These are phyloP conservation scores for Kokia cookei DNA, from an alignment of 441 rosid species.

Conservation along the genomic window DNA sequence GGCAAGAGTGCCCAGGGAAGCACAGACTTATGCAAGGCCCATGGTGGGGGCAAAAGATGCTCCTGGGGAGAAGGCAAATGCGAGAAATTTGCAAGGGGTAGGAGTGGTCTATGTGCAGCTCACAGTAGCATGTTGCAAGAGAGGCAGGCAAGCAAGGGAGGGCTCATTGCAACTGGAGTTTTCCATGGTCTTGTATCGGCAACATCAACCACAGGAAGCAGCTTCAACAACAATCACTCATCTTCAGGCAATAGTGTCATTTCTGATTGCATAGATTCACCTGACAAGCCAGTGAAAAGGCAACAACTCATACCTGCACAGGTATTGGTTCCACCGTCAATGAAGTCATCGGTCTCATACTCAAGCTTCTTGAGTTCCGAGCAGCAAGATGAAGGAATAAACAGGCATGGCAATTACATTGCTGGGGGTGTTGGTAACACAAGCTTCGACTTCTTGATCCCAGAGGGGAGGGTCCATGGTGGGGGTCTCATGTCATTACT, in stretches of 20 bases:
- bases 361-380: slow-evolving; percentile 22
- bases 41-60: slow-evolving; percentile 90
- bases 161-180: slow-evolving; percentile 70
- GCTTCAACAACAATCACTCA: slow-evolving; percentile 45
- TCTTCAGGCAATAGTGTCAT: slow-evolving; percentile 55
- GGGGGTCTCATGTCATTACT: slow-evolving; percentile 87
- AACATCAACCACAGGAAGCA: slow-evolving; percentile 31
- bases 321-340: slow-evolving; percentile 80
- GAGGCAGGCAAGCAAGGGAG: slow-evolving; percentile 34
- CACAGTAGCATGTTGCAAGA: slow-evolving; percentile 70
- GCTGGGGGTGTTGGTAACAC: slow-evolving; percentile 19
- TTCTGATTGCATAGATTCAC: slow-evolving; percentile 62
- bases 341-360: slow-evolving; percentile 58
- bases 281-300: slow-evolving; percentile 40
- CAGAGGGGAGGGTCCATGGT: slow-evolving; percentile 96
- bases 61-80: slow-evolving; percentile 77
- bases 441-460: slow-evolving; percentile 49
- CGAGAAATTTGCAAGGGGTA: slow-evolving; percentile 93
- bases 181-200: slow-evolving; percentile 80
- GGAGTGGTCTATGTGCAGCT: slow-evolving; percentile 90
- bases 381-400: slow-evolving; percentile 34
- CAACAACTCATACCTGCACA: slow-evolving; percentile 70
- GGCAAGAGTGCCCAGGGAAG: slow-evolving; percentile 98
- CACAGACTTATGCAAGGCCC: slow-evolving; percentile 91
- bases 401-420: slow-evolving; percentile 7